A percentile compares a stretch with the other conserved stretches of the same genome.
Conservation (phyloP, 106 monocot genomes). For the Allium fistulosum region DNA sequence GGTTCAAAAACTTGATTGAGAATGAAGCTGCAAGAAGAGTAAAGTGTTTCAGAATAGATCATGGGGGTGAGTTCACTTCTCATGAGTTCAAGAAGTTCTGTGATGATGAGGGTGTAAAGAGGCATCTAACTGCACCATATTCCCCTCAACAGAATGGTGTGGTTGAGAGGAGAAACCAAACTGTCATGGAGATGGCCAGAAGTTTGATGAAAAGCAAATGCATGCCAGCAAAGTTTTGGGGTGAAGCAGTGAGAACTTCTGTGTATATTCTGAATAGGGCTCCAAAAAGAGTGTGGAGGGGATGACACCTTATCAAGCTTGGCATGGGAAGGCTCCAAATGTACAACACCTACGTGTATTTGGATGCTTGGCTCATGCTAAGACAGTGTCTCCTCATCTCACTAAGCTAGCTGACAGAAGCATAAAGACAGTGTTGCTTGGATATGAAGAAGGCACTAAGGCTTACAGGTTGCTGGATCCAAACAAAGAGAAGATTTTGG, state of each 20-base stretch:
- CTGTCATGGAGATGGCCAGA: constrained; percentile 13
- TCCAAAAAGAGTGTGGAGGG: constrained; percentile 6
- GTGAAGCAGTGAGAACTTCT: constrained; percentile 1
- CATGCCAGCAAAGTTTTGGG: constrained; percentile 16
- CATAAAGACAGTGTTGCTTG: neutral
- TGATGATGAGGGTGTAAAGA: neutral
- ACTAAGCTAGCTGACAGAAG: neutral
- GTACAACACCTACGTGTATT: constrained; percentile 17
- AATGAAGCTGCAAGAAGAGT: neutral
- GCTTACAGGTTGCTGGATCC: constrained; percentile 6
- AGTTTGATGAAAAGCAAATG: constrained; percentile 13
- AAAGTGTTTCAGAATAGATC: neutral
- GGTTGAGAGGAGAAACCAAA: constrained; percentile 3
- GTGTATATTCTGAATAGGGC: constrained; percentile 12
- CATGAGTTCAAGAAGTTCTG: constrained; percentile 3
- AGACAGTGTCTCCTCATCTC: neutral
- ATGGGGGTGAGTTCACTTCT: neutral
- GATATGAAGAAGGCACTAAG: neutral
- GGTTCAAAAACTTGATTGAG: constrained; percentile 6
- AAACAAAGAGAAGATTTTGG: neutral
- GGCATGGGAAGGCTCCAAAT: constrained; percentile 1
- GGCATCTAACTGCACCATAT: neutral
- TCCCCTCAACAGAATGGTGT: neutral
- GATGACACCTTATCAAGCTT: constrained; percentile 3
- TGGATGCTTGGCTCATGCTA: constrained; percentile 13